Conservation (phyloP, 1,284 basidiomycete genomes). For the Cronartium quercuum region DNA sequence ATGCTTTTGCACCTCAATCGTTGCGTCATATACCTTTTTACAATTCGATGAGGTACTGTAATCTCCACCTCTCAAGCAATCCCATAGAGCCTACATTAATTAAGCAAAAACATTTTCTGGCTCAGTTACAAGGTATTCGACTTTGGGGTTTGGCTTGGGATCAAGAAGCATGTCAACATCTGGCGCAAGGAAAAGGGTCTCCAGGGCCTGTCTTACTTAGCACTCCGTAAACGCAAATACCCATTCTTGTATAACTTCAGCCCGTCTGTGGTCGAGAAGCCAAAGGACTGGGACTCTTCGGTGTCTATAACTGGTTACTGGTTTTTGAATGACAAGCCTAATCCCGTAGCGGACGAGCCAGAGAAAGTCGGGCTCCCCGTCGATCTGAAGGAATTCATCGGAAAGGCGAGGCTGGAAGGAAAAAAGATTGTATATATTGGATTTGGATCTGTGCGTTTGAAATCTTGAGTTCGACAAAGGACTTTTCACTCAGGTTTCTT, state of each 20-base stretch:
- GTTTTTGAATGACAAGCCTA: slow-evolving; percentile 86
- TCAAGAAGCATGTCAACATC: slow-evolving; percentile 83
- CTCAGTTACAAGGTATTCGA: slow-evolving; percentile 86
- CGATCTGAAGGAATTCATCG: slow-evolving; percentile 66
- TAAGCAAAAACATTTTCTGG: not conserved
- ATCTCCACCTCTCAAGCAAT: too few relatives aligned
- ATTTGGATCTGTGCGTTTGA: slow-evolving; percentile 64
- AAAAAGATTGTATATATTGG: slow-evolving; percentile 97
- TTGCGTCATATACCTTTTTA: slow-evolving; percentile 45
- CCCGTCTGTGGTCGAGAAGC: slow-evolving; percentile 63
- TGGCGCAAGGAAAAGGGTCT: slow-evolving; percentile 82
- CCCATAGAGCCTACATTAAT: too few relatives aligned
- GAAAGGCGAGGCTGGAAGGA: slow-evolving; percentile 62
- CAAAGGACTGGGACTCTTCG: slow-evolving; percentile 97
- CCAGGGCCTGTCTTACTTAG: slow-evolving; percentile 74
- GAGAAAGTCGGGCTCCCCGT: too few relatives aligned
- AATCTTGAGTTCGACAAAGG: not conserved
- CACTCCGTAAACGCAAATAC: slow-evolving; percentile 89
- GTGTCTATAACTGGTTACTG: slow-evolving; percentile 93
- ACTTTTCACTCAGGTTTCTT: not conserved
- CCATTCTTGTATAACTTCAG: slow-evolving; percentile 98
- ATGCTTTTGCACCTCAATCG: slow-evolving; percentile 92
- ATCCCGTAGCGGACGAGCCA: too few relatives aligned
- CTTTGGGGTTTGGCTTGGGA: slow-evolving; percentile 94
- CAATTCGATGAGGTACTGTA: not conserved